Percentiles rank a stretch among this genome's conserved stretches.
phyloP scores from a whole-genome alignment of 306 rosid species.

The Potentilla sterilis region DNA sequence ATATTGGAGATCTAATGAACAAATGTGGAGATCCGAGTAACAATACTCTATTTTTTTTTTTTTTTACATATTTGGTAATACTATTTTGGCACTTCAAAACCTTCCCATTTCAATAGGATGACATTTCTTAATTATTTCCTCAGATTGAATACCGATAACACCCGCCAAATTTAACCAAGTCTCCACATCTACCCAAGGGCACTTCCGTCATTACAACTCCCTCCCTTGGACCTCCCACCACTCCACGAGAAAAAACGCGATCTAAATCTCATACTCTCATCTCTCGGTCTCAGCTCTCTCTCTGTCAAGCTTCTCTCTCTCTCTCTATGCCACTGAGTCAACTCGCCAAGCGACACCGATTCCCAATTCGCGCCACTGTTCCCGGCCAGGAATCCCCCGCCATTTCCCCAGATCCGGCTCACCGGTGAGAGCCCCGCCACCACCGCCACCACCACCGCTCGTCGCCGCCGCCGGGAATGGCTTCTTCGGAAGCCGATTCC shows the following conservation, averaged over 20 bases:
- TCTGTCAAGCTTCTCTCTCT: background rate
- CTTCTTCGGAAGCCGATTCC: constrained; percentile 99
- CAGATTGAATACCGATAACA: constrained; percentile 4
- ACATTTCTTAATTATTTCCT: background rate
- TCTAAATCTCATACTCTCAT: constrained; percentile 29
- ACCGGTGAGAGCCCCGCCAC: constrained; percentile 23
- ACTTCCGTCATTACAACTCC: constrained; percentile 6
- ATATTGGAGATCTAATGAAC: too few relatives aligned
- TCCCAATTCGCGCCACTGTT: background rate
- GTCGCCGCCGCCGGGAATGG: constrained; percentile 78
- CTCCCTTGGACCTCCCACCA: background rate
- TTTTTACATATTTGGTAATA: too few relatives aligned
- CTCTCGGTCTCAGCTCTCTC: background rate
- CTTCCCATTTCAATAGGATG: background rate
- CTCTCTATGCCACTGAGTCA: constrained; percentile 39
- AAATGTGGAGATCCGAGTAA: too few relatives aligned
- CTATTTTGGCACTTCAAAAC: background rate
- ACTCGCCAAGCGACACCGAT: constrained; percentile 30
- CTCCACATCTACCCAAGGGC: background rate
- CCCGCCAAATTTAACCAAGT: background rate
- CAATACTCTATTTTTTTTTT: too few relatives aligned
- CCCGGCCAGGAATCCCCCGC: constrained; percentile 1
- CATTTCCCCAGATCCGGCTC: constrained; percentile 40
- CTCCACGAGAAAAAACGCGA: constrained; percentile 13
- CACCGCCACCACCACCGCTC: constrained; percentile 18